Evolutionary conservation across 2,329 filamentous ascomycete species (phyloP).

Genomic region (Neonectria sp.): DNA sequence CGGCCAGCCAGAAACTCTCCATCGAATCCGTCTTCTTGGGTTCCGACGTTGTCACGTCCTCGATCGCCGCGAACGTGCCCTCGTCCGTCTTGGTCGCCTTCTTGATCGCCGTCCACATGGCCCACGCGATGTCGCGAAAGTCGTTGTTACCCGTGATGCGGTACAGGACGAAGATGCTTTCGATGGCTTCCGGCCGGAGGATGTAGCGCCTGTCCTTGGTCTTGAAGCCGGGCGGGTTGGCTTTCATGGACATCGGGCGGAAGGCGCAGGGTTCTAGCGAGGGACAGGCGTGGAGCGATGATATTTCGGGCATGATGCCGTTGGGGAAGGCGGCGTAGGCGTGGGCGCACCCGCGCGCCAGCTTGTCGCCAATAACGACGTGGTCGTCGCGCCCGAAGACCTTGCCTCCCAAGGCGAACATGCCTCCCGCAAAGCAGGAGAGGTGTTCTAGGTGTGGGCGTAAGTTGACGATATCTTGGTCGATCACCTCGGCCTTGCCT

Average conservation of each 20-base stretch:
- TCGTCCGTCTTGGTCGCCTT: constrained; percentile 71
- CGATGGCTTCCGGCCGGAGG: constrained; percentile 73
- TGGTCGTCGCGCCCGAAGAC: constrained; percentile 67
- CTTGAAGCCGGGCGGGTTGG: constrained; percentile 35
- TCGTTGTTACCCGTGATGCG: constrained; percentile 78
- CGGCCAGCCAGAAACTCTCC: constrained; percentile 80
- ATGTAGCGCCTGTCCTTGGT: constrained; percentile 37
- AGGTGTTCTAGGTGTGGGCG: constrained; percentile 66
- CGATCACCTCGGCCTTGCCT: constrained; percentile 60
- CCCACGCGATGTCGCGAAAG: constrained; percentile 79
- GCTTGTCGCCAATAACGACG: constrained; percentile 68
- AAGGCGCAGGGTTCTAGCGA: constrained; percentile 44
- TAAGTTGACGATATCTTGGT: constrained; percentile 47
- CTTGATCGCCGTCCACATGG: constrained; percentile 78
- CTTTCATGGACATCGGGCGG: constrained; percentile 16
- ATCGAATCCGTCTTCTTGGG: constrained; percentile 69
- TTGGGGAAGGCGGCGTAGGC: constrained; percentile 70
- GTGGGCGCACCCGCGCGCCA: constrained; percentile 76
- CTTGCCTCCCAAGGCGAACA: constrained; percentile 74
- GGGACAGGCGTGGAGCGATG: constrained; percentile 61
- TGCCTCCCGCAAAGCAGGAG: constrained; percentile 76
- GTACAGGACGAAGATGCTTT: constrained; percentile 85
- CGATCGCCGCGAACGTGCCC: constrained; percentile 73
- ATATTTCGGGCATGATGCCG: constrained; percentile 75
- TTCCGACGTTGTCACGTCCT: constrained; percentile 72